A percentile compares a stretch with the other conserved stretches of the same genome.
phyloP scores from a whole-genome alignment of 148 eudicot species.

The Bassia scoparia region DNA sequence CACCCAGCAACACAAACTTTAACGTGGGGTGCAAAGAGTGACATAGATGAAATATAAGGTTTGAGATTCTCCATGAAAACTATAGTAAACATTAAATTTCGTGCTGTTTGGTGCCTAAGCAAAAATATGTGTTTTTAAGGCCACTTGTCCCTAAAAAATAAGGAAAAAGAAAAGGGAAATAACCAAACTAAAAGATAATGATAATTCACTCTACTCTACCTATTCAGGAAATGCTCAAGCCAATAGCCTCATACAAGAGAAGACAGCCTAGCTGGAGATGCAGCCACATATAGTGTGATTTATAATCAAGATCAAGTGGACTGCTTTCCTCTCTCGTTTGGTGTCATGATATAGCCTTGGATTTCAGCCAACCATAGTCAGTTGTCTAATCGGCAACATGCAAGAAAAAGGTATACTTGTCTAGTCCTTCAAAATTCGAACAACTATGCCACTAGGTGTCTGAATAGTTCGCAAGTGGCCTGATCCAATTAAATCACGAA shows the following conservation, averaged over 20 bases:
- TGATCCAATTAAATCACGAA: slow-evolving; percentile 85
- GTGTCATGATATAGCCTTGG: background rate
- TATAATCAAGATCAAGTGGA: slow-evolving; percentile 5
- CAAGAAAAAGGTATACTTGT: background rate
- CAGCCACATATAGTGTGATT: background rate
- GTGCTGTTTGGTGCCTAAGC: no score
- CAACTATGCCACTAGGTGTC: slow-evolving; percentile 78
- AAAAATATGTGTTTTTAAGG: no score
- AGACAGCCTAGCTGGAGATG: background rate
- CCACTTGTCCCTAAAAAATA: no score
- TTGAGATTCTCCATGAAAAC: no score
- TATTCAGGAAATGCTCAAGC: slow-evolving; percentile 11
- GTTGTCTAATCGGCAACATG: background rate
- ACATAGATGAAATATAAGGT: no score
- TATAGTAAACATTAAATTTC: no score
- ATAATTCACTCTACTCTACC: background rate
- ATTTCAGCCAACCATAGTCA: background rate
- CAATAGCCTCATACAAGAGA: slow-evolving; percentile 2
- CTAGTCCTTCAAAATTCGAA: slow-evolving; percentile 72
- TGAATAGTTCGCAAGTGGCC: slow-evolving; percentile 76
- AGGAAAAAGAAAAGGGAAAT: no score
- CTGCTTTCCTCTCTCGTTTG: background rate
- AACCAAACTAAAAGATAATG: no score
- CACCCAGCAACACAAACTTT: no score
- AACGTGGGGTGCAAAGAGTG: no score